Percentiles rank a stretch among this genome's conserved stretches.
Evolutionary conservation across 2,329 filamentous ascomycete species (phyloP).

Genomic region (Onygenales sp.): DNA sequence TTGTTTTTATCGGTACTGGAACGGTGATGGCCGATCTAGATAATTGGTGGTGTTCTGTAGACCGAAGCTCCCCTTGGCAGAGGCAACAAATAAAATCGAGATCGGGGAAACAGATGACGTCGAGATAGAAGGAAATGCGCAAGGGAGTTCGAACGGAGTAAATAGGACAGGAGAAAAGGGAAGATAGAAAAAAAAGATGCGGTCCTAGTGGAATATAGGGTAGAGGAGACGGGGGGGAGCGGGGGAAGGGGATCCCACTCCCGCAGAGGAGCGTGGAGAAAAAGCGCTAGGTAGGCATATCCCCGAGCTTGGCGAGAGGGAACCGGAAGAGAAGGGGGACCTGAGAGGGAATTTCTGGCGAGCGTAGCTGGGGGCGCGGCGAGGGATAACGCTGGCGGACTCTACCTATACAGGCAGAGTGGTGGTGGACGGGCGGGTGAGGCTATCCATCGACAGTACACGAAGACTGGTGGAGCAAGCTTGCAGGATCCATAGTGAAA

Average conservation of each 20-base stretch:
- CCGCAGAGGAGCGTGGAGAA: neutral
- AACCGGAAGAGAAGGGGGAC: neutral
- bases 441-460: slow-evolving; percentile 4
- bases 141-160: neutral
- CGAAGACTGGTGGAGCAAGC: neutral
- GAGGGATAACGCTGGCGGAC: neutral
- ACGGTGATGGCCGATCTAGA: neutral
- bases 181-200: neutral
- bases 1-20: neutral
- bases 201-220: neutral
- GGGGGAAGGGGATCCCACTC: neutral
- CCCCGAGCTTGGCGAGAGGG: neutral
- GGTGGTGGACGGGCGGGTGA: neutral
- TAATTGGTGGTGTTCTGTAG: too few relatives aligned
- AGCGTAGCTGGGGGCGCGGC: neutral
- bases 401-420: neutral
- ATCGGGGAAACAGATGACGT: neutral
- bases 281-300: neutral
- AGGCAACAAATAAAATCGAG: too few relatives aligned
- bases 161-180: neutral
- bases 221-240: neutral
- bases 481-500: neutral
- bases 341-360: neutral
- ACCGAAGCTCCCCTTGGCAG: too few relatives aligned
- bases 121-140: neutral